Evolutionary conservation across 306 rosid species (phyloP), one percentile per base, ranked within the genome.

Genomic region (Cucumis melo): DNA sequence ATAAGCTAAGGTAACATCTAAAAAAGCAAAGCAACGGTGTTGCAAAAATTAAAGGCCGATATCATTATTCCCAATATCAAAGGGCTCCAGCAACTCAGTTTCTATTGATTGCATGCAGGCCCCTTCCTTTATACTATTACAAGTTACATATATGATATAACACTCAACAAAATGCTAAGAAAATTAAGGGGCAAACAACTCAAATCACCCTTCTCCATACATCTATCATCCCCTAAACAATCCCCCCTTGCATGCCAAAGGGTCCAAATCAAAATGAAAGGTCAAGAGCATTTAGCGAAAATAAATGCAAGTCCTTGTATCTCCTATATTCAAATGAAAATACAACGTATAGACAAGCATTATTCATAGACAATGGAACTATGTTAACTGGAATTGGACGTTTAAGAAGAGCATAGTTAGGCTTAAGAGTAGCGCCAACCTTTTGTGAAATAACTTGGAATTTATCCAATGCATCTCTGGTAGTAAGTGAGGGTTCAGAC

Each of bases 381-480:
- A 66, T 0, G 73, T 13, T 68, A 68, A 68, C 13, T 21, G 17
- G 56, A 46, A 50, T 1, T 7, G 7, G 41, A 32, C 17, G 34
- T 48, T 50, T 73, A 50, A 73, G 76, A 24, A 50, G n/a, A 50
- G n/a, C 62, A 73, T 2, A 53, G 42, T 20, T 29, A 77, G 38
- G 21, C 50, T 19, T 38, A 8, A 4, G 27, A 64, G 53, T 41
- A 50, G 66, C 19, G n/a, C 59, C 76, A 77, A 95, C 99, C 99
- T 92, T 95, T 60, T 86, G 99, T 27, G 97, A 93, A 42, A 95
- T 89, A 81, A 90, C 80, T 81, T 89, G 97, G 83, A 83, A 95
- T 81, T 92, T 95, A 82, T 95, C 98, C 84, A 95, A 81, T 38
- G 98, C 99, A 71, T 89, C 98, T 86, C 97, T 88, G 29, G 99